Evolutionary conservation across 2,329 filamentous ascomycete genomes (phyloP), one percentile per base, ranked within the genome.

Genomic region (Pseudofabraea citricarpa): DNA sequence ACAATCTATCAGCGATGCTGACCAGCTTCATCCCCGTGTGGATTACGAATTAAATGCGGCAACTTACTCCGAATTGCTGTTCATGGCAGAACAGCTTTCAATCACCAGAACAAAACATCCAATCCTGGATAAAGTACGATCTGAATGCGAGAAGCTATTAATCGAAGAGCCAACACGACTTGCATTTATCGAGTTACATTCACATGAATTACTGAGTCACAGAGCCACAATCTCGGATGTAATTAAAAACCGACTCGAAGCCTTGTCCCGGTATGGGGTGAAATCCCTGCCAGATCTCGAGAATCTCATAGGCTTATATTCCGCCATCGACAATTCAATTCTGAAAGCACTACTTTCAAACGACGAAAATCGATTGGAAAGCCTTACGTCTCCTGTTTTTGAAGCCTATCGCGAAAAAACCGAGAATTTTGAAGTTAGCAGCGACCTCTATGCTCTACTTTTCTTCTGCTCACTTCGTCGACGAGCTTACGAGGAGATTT

Each of bases 401-500:
- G 35, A 37, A 22, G 35, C 35, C 5, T 37, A 37, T 15, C 15
- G 16, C 19, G 10, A 5, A 13, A 13, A 3, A n/a, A 18, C 35
- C 23, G 35, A 37, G 10, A 15, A 21, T 6, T 37, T 74, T 18
- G 70, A 76, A 52, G 53, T 70, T 10, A 67, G 69, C 41, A 64
- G 70, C 1, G 79, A 83, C 49, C 68, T 81, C 6, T 65, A 81
- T 42, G 70, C 73, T 1, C 67, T 83, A 38, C 68, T 75, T 2
- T 66, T 80, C 42, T 80, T 83, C 55, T 79, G 73, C 44, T 70
- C 74, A 1, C 67, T 77, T 15, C 67, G 77, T 19, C 75, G 73
- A 52, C 67, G 69, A 6, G 78, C 73, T 0, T 72, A 82, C 36
- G 76, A 82, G 44, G 78, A 83, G 46, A 74, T 81, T 0, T 82